Conservation (phyloP, 352 stramenopile species). For the Halophytophthora batemanensis region DNA sequence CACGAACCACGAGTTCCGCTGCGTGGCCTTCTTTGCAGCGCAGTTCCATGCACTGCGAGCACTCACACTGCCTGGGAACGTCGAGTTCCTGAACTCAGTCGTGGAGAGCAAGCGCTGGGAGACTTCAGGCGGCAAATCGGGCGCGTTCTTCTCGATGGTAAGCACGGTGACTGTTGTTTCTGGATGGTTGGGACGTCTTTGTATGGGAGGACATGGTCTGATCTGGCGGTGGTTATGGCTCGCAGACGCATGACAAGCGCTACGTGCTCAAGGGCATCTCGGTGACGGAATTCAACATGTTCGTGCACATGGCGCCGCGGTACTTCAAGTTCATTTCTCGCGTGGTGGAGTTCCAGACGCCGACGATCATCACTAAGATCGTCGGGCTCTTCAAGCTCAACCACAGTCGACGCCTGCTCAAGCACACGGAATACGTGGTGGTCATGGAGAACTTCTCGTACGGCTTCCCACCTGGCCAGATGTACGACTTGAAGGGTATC, state of each 20-base stretch:
- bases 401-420: constrained; percentile 52
- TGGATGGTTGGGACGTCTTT: no score
- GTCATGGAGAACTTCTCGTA: constrained; percentile 88
- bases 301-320: constrained; percentile 83
- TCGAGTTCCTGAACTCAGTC: constrained; percentile 81
- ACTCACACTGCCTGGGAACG: constrained; percentile 60
- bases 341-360: constrained; percentile 48
- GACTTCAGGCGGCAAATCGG: constrained; percentile 79
- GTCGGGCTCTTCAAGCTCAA: constrained; percentile 80
- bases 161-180: constrained; percentile 6
- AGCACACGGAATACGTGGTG: constrained; percentile 80
- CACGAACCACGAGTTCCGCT: constrained; percentile 60
- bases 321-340: constrained; percentile 87
- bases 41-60: constrained; percentile 81
- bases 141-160: constrained; percentile 86
- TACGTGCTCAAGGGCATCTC: constrained; percentile 86
- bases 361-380: constrained; percentile 84
- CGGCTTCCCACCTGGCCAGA: constrained; percentile 69
- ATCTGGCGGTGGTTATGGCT: constrained; percentile 4
- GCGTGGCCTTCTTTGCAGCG: constrained; percentile 76
- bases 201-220: constrained; percentile 4
- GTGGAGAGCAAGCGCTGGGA: constrained; percentile 74
- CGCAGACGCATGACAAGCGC: constrained; percentile 76
- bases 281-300: constrained; percentile 89
- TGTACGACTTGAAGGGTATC: constrained; percentile 88